These are phyloP conservation scores for Fusarium acutatum DNA, from an alignment of 2,329 filamentous ascomycete species.

Conservation along the genomic window DNA sequence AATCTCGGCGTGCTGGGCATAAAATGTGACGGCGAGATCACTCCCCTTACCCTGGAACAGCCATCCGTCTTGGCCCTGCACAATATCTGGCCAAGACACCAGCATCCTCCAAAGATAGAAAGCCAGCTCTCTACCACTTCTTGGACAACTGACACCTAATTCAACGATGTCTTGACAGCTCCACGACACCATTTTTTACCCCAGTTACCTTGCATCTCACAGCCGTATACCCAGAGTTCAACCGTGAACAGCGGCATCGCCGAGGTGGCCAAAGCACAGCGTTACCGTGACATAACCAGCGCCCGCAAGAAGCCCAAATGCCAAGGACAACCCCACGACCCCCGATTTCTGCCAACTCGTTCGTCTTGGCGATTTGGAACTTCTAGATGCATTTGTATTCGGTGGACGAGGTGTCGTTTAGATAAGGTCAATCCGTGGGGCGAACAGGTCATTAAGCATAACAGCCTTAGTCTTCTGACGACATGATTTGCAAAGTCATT, in stretches of 20 bases:
- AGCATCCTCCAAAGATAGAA: not conserved
- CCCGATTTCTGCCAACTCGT: not conserved
- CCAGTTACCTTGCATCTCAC: too few relatives aligned
- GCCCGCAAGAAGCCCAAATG: constrained; percentile 11
- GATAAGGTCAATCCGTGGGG: not conserved
- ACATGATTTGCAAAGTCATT: not conserved
- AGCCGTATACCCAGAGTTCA: not conserved
- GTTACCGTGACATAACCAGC: not conserved
- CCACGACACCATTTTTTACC: too few relatives aligned
- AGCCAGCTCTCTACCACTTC: not conserved
- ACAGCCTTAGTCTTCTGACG: not conserved
- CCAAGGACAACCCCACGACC: not conserved
- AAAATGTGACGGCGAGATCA: not conserved
- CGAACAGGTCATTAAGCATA: not conserved
- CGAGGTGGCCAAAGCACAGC: not conserved
- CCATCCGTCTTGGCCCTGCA: not conserved
- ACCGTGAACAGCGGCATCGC: not conserved
- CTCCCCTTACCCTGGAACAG: not conserved
- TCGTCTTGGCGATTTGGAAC: not conserved
- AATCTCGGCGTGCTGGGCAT: not conserved
- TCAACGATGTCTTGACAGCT: not conserved
- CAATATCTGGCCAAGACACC: constrained; percentile 4
- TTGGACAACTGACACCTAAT: not conserved
- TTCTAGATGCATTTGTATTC: not conserved
- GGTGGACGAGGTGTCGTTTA: not conserved